Conservation (phyloP, 2,329 filamentous ascomycete species). For the Tolypocladium sp. region DNA sequence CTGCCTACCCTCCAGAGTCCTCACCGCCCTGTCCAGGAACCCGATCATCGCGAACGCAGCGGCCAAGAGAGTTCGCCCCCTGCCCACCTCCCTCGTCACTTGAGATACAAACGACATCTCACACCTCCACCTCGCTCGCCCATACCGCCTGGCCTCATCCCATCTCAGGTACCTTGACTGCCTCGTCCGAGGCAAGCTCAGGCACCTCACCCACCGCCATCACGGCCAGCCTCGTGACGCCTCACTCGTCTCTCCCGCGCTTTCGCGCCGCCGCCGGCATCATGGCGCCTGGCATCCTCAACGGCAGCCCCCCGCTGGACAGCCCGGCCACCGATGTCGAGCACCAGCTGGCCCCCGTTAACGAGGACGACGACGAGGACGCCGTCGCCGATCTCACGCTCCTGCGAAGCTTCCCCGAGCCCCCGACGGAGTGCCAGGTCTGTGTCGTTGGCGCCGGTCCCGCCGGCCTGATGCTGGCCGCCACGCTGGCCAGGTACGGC, state of each 20-base stretch:
- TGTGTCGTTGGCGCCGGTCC: constrained; percentile 48
- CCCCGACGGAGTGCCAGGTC: constrained; percentile 35
- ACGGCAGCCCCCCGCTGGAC: constrained; percentile 3
- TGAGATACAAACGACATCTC: not conserved
- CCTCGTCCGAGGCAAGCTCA: not conserved
- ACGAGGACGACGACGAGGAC: constrained; percentile 19
- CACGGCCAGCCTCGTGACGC: not conserved
- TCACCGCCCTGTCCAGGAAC: not conserved
- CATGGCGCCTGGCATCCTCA: constrained; percentile 12
- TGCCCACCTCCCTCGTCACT: not conserved
- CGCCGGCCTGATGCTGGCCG: constrained; percentile 45
- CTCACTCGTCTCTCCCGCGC: not conserved
- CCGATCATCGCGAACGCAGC: no score
- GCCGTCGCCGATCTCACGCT: constrained; percentile 37
- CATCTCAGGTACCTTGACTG: not conserved
- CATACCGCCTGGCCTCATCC: not conserved
- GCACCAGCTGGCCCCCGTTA: constrained; percentile 9
- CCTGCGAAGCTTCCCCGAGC: constrained; percentile 37
- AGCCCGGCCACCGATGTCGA: constrained; percentile 5
- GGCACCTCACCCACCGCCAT: not conserved
- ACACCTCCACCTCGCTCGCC: not conserved
- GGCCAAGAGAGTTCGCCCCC: not conserved
- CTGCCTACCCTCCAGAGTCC: not conserved
- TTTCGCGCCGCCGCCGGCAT: not conserved
- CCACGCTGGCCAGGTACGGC: constrained; percentile 53